Percentiles rank a stretch among this genome's conserved stretches.
phyloP scores from a whole-genome alignment of 2,329 filamentous ascomycete species.

The Cladosporium sp. region DNA sequence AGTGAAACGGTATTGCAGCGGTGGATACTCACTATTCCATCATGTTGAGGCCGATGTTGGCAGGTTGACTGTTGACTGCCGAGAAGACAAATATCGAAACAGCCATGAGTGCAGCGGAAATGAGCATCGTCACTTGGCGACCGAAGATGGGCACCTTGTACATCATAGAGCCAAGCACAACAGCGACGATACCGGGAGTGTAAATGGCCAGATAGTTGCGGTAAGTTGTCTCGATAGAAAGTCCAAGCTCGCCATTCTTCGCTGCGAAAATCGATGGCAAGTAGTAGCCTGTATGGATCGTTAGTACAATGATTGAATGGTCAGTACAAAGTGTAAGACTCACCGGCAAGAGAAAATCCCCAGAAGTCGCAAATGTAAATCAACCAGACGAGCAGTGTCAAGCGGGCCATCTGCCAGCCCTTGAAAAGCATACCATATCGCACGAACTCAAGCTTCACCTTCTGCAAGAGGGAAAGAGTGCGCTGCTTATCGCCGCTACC shows the following conservation, averaged over 20 bases:
- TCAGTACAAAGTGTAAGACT: neutral
- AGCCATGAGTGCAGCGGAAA: slow-evolving; percentile 47
- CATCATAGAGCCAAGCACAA: slow-evolving; percentile 51
- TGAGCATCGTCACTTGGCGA: slow-evolving; percentile 48
- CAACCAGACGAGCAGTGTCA: slow-evolving; percentile 52
- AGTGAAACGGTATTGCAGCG: too few species aligned
- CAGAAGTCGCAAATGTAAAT: slow-evolving; percentile 55
- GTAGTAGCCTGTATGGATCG: slow-evolving; percentile 42
- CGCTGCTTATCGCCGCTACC: slow-evolving; percentile 36
- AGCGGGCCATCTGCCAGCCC: slow-evolving; percentile 42
- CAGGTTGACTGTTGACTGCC: slow-evolving; percentile 46
- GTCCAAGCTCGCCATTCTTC: slow-evolving; percentile 51
- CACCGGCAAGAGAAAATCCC: slow-evolving; percentile 51
- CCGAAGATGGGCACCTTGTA: slow-evolving; percentile 49
- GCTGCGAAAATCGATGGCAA: slow-evolving; percentile 53
- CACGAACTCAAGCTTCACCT: slow-evolving; percentile 42
- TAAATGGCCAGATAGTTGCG: slow-evolving; percentile 58
- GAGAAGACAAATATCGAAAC: slow-evolving; percentile 48
- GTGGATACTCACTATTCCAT: slow-evolving; percentile 44
- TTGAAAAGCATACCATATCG: slow-evolving; percentile 50
- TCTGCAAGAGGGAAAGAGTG: slow-evolving; percentile 32
- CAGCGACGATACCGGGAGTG: slow-evolving; percentile 53
- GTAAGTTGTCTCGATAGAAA: slow-evolving; percentile 52
- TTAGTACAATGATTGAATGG: neutral
- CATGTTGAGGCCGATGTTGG: slow-evolving; percentile 52